Percentiles rank a stretch among this genome's conserved stretches.
phyloP scores from a whole-genome alignment of 768 basidiomycete genomes.

The Termitomyces sp. region DNA sequence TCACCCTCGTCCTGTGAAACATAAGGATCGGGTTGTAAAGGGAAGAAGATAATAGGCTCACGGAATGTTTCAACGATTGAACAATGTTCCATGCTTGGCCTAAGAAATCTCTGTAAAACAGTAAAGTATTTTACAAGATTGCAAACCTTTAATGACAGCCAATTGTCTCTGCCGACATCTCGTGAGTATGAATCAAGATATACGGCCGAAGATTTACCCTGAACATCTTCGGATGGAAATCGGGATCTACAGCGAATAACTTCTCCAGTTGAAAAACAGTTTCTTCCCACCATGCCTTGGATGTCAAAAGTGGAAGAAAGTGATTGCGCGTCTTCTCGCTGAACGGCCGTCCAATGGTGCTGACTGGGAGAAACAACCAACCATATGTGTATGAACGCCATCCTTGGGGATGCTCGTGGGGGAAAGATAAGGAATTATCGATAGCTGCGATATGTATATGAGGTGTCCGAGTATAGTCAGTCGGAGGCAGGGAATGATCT shows the following conservation, averaged over 20 bases:
- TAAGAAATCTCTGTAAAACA: constrained; percentile 10
- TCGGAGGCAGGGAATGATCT: constrained; percentile 26
- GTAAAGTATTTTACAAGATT: background rate
- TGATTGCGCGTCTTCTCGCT: constrained; percentile 76
- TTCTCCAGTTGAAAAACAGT: constrained; percentile 74
- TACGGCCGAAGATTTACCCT: constrained; percentile 31
- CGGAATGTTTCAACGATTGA: constrained; percentile 72
- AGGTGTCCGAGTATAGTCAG: constrained; percentile 55
- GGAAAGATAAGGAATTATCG: constrained; percentile 89
- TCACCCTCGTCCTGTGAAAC: constrained; percentile 67
- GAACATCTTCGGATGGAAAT: constrained; percentile 91
- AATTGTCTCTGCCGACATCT: constrained; percentile 61
- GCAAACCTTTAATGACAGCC: constrained; percentile 77
- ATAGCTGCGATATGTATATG: constrained; percentile 92
- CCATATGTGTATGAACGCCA: constrained; percentile 81
- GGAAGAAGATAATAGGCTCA: constrained; percentile 20
- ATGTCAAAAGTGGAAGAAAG: constrained; percentile 77
- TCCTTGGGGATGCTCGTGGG: constrained; percentile 82
- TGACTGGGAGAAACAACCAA: constrained; percentile 84
- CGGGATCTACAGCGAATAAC: constrained; percentile 75
- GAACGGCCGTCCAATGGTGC: constrained; percentile 80
- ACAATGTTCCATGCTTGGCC: constrained; percentile 89
- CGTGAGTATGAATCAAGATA: constrained; percentile 1
- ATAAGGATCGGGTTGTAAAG: background rate
- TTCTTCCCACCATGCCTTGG: constrained; percentile 87